A percentile compares a stretch with the other conserved stretches of the same genome.
Conservation (phyloP, 352 stramenopile genomes). For the Pythium angustatum region DNA sequence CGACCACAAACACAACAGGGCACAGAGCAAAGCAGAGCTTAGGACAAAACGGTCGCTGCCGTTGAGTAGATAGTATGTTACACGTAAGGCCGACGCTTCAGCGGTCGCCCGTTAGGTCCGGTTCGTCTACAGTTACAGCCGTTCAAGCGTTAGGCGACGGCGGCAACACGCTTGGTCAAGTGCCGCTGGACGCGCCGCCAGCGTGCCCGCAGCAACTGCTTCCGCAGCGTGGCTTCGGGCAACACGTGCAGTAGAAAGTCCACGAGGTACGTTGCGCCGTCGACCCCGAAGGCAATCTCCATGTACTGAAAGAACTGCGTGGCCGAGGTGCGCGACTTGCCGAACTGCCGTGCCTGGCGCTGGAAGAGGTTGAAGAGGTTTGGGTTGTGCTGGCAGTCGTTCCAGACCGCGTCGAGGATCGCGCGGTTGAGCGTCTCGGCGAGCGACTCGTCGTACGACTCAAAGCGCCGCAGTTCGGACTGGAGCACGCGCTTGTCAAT, state of each 20-base stretch:
- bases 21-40: no score
- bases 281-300: slow-evolving; percentile 74
- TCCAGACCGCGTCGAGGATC: slow-evolving; percentile 82
- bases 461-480: slow-evolving; percentile 36
- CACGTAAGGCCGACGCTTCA: background rate
- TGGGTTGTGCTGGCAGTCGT: slow-evolving; percentile 84
- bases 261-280: slow-evolving; percentile 73
- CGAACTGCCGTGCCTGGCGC: slow-evolving; percentile 75
- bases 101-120: background rate
- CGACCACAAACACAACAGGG: no score
- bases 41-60: no score
- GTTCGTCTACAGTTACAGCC: background rate
- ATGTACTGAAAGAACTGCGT: slow-evolving; percentile 78
- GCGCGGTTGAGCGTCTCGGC: slow-evolving; percentile 72
- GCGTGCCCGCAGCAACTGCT: slow-evolving; percentile 58
- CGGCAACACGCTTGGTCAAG: slow-evolving; percentile 53
- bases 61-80: slow-evolving; percentile 6
- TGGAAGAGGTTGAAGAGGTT: slow-evolving; percentile 85
- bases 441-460: slow-evolving; percentile 57
- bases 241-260: slow-evolving; percentile 84
- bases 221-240: slow-evolving; percentile 60
- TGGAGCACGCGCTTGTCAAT: slow-evolving; percentile 50
- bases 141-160: slow-evolving; percentile 17
- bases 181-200: slow-evolving; percentile 72
- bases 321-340: slow-evolving; percentile 55